These are phyloP conservation scores for Herpetomonas samuelpessoai DNA, from an alignment of 208 protist genomes.

Conservation along the genomic window DNA sequence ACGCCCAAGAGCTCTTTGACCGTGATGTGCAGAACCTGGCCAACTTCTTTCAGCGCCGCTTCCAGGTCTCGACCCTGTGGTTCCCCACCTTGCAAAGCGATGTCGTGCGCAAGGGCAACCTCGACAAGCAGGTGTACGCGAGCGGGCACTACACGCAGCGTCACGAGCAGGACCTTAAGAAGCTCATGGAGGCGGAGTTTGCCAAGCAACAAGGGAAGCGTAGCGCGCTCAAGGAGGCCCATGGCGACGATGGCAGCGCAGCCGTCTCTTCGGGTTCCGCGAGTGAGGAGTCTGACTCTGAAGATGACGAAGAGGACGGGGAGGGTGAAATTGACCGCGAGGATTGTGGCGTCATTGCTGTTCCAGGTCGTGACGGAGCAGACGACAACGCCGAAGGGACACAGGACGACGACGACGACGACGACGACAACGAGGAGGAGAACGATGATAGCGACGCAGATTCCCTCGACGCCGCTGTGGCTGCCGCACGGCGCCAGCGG, in stretches of 20 bases:
- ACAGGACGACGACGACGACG: constrained; percentile 15
- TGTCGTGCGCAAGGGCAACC: constrained; percentile 61
- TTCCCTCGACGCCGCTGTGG: constrained; percentile 46
- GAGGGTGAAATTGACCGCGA: constrained; percentile 9
- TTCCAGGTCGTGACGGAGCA: constrained; percentile 5
- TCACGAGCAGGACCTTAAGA: constrained; percentile 72
- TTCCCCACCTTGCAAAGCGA: constrained; percentile 75
- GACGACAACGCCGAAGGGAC: constrained; percentile 9
- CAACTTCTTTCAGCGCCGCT: constrained; percentile 94
- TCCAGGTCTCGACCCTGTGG: constrained; percentile 71
- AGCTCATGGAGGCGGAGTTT: constrained; percentile 56
- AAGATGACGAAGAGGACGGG: constrained; percentile 24
- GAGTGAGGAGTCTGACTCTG: constrained; percentile 9
- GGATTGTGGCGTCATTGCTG: constrained; percentile 6
- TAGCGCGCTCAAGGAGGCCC: constrained; percentile 1
- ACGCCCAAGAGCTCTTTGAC: constrained; percentile 96
- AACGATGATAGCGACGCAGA: constrained; percentile 30
- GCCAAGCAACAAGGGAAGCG: constrained; percentile 6
- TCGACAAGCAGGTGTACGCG: constrained; percentile 80
- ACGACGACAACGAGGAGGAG: constrained; percentile 12
- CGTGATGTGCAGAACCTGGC: constrained; percentile 97
- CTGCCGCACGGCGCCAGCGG: constrained; percentile 33
- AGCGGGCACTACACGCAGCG: constrained; percentile 74
- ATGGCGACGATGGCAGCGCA: constrained; percentile 1
- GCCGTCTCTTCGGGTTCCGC: neutral